A percentile compares a stretch with the other conserved stretches of the same genome.
phyloP scores from a whole-genome alignment of 1,284 basidiomycete species.

The Ustilago loliicola region DNA sequence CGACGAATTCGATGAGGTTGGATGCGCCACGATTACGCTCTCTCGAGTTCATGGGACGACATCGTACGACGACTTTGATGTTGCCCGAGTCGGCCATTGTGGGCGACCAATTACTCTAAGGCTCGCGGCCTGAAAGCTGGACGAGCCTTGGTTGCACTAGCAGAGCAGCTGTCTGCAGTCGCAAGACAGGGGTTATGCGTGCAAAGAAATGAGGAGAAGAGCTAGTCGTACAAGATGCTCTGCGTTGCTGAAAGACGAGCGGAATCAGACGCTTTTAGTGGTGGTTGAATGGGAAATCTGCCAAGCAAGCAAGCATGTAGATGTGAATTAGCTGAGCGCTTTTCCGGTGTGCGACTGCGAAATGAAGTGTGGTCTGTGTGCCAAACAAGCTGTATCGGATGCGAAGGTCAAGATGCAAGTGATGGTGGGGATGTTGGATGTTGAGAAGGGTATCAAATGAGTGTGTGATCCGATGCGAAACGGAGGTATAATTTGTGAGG shows the following conservation, averaged over 20 bases:
- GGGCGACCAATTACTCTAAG: constrained; percentile 1
- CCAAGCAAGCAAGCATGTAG: too few species aligned
- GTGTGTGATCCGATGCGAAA: constrained; percentile 7
- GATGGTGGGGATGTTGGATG: not conserved
- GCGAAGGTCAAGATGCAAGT: not conserved
- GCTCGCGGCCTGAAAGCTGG: not conserved
- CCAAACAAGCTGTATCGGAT: not conserved
- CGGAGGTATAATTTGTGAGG: not conserved
- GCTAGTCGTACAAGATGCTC: too few species aligned
- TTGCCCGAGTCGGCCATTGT: constrained; percentile 67
- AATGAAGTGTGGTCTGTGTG: constrained; percentile 3
- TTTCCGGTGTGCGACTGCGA: not conserved
- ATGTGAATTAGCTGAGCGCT: not conserved
- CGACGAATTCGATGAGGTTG: constrained; percentile 61
- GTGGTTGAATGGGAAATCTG: too few species aligned
- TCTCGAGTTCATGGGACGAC: constrained; percentile 64
- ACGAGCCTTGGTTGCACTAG: not conserved
- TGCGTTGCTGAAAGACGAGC: too few species aligned
- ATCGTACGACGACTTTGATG: constrained; percentile 69
- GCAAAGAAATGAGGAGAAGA: too few species aligned
- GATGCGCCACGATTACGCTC: constrained; percentile 62
- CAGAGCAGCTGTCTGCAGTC: too few species aligned
- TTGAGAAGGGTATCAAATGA: constrained; percentile 19
- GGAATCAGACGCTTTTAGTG: too few species aligned
- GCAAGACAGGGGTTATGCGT: too few species aligned